Evolutionary conservation across 2,329 filamentous ascomycete species (phyloP).

Genomic region (Exophiala sideris): DNA sequence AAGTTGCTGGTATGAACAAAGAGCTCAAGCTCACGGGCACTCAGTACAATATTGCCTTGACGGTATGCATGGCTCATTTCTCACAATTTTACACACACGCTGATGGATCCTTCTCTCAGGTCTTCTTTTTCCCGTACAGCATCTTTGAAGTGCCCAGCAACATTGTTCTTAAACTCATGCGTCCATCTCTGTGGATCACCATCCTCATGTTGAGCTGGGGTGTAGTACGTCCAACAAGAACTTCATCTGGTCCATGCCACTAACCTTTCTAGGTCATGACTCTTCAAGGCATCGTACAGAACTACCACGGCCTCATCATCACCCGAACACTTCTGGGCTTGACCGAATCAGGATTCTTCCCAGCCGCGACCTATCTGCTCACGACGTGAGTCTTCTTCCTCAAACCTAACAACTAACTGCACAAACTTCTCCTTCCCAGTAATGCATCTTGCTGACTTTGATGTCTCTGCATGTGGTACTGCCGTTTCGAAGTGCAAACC

Average conservation of each 20-base stretch:
- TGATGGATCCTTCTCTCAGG: neutral
- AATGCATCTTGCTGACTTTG: neutral
- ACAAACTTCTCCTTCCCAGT: neutral
- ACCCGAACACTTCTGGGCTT: slow-evolving; percentile 46
- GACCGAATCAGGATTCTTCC: slow-evolving; percentile 40
- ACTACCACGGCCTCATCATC: slow-evolving; percentile 44
- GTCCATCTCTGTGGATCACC: slow-evolving; percentile 33
- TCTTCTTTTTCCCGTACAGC: slow-evolving; percentile 65
- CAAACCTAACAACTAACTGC: neutral
- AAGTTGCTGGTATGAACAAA: slow-evolving; percentile 41
- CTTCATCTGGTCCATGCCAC: neutral
- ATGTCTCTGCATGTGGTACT: slow-evolving; percentile 40
- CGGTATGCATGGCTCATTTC: neutral
- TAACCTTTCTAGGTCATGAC: slow-evolving; percentile 39
- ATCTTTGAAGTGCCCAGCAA: slow-evolving; percentile 62
- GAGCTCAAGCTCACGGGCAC: slow-evolving; percentile 42
- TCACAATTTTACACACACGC: neutral
- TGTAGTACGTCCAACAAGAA: slow-evolving; percentile 28
- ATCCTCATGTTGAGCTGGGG: slow-evolving; percentile 44
- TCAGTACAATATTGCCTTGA: slow-evolving; percentile 35
- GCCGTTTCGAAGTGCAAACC: slow-evolving; percentile 41
- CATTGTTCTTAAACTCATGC: slow-evolving; percentile 53
- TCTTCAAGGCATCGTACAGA: slow-evolving; percentile 48
- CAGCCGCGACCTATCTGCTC: slow-evolving; percentile 24
- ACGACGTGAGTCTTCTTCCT: slow-evolving; percentile 7